These are phyloP conservation scores for Eucalyptus regnans DNA, from an alignment of 345 rosid genomes.

Conservation along the genomic window DNA sequence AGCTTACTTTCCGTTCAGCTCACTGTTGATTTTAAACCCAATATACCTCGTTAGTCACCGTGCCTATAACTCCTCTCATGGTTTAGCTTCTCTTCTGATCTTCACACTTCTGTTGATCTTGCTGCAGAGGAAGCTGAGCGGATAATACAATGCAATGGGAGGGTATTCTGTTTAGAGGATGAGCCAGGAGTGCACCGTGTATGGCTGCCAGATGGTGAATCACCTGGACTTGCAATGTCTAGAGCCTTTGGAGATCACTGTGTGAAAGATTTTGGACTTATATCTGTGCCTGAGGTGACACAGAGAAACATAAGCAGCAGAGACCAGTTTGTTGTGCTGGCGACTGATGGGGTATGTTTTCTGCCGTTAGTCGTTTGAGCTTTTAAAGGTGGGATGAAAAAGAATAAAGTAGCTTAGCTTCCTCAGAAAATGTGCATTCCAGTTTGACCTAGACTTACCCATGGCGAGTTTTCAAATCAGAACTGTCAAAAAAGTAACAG, in stretches of 20 bases:
- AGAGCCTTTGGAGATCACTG: slow-evolving; percentile 96
- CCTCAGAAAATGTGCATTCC: neutral
- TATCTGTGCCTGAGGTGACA: slow-evolving; percentile 80
- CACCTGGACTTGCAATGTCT: slow-evolving; percentile 94
- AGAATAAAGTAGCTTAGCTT: neutral
- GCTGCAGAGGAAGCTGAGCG: slow-evolving; percentile 77
- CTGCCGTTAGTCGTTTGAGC: neutral
- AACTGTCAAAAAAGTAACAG: neutral
- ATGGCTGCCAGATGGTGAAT: slow-evolving; percentile 73
- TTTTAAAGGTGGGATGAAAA: neutral
- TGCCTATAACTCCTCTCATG: neutral
- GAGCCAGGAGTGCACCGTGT: slow-evolving; percentile 92
- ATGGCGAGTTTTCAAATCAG: neutral
- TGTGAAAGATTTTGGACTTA: slow-evolving; percentile 68
- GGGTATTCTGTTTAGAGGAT: slow-evolving; percentile 66
- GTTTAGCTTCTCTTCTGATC: neutral
- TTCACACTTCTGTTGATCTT: neutral
- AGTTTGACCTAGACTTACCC: neutral
- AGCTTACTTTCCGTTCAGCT: slow-evolving; percentile 65
- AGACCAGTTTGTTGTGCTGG: slow-evolving; percentile 78
- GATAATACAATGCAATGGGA: slow-evolving; percentile 52
- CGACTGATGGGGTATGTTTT: slow-evolving; percentile 74
- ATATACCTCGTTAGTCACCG: slow-evolving; percentile 61
- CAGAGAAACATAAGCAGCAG: slow-evolving; percentile 55
- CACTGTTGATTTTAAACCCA: slow-evolving; percentile 82